Conservation (phyloP, 108 stramenopile genomes). For the Aurantiochytrium sp. region DNA sequence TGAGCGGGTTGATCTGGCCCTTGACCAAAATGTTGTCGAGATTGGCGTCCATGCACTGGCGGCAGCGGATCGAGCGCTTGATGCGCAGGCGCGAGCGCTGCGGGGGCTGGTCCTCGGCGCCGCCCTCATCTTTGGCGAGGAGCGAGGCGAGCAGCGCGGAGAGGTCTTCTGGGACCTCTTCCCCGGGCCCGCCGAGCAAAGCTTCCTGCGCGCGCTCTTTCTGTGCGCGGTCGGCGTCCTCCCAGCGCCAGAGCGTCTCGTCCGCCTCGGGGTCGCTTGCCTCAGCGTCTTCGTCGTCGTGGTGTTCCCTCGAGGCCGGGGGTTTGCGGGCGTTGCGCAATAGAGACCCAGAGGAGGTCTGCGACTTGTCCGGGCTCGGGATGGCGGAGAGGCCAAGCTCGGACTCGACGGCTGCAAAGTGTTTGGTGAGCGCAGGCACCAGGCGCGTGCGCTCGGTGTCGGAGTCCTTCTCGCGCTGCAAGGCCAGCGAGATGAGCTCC, state of each 20-base stretch:
- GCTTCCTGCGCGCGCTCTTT: background rate
- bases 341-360: too few relatives aligned
- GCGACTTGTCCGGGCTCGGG: background rate
- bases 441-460: background rate
- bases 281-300: background rate
- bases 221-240: background rate
- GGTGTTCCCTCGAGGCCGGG: too few relatives aligned
- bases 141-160: background rate
- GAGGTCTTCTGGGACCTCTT: background rate
- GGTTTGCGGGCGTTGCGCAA: too few relatives aligned
- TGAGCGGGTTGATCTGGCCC: background rate
- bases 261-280: background rate
- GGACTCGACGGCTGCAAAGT: background rate
- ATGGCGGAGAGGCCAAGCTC: background rate
- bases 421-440: background rate
- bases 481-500: background rate
- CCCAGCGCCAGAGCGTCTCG: constrained; percentile 1
- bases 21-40: background rate
- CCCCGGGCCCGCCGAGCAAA: background rate
- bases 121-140: background rate
- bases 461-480: background rate
- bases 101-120: background rate
- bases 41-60: background rate
- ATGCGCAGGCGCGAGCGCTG: background rate
- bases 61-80: background rate